Base-by-base conservation (phyloP, 192 early-diverging fungal species). In the Podila epigama region DNA sequence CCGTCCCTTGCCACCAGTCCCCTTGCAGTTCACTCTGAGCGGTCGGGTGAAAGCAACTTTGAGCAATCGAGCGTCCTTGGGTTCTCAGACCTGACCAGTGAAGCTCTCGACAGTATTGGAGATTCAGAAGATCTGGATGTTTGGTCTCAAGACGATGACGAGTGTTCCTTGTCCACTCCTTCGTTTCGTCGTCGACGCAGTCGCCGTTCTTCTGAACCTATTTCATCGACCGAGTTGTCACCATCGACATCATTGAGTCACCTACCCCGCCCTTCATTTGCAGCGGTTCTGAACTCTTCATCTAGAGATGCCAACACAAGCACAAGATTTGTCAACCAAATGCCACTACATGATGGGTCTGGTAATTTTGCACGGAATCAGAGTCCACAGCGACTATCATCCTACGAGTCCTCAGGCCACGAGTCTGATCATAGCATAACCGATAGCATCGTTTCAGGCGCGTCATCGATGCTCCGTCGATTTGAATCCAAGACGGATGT, bases 141-240 rank as follows among this genome's bases (percentile, higher is more conserved):
- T 1, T 75, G 72, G 72, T 75, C 72, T 25, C 72, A 75, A 41
- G 72, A 65, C 11, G 70, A 75, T 25, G 72, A 75, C 9, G 72
- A 75, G 12, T 58, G 50, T 22, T 36, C 39, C 6, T 13, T 60
- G 0, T 54, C 48, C 9, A 66, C 11, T 4, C 70, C 55, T 6
- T 20, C 39, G 11, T 34, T 52, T 31, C 70, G 50, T 13, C 58
- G 58, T 15, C 31, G n/a, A n/a, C n/a, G n/a, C n/a, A n/a, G n/a
- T n/a, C n/a, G n/a, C n/a, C n/a, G n/a, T n/a, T n/a, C 28, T 4
- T 44, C 51, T n/a, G 13, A 22, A 6, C 36, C 62, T 5, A 41
- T 33, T 12, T 66, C 59, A 2, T 56, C 72, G 1, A 31, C 54
- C 6, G 52, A 33, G 9, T 66, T 52, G 20, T 63, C 61, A 0